Conservation (phyloP, 108 stramenopile species). For the Licmophora abbreviata region DNA sequence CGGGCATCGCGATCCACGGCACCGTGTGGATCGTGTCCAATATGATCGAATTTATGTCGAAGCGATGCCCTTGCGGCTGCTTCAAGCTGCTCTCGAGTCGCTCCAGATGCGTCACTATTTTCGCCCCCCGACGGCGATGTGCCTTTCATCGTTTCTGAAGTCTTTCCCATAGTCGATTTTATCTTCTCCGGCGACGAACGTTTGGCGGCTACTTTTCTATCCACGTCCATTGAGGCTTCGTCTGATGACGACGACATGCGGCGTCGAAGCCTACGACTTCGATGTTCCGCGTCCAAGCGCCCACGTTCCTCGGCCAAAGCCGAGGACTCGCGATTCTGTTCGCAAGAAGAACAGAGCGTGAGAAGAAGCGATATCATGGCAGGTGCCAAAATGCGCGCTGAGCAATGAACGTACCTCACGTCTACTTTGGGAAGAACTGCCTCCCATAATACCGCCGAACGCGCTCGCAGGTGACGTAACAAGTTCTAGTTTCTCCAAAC, state of each 20-base stretch:
- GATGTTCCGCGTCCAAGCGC: slow-evolving; percentile 20
- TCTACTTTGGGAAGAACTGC: slow-evolving; percentile 29
- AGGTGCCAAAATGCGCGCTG: no score
- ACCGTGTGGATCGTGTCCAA: slow-evolving; percentile 31
- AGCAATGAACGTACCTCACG: slow-evolving; percentile 21
- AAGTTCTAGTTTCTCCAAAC: slow-evolving; percentile 46
- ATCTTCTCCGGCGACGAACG: neutral
- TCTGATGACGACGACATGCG: slow-evolving; percentile 7
- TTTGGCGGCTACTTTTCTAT: neutral
- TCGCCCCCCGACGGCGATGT: slow-evolving; percentile 2
- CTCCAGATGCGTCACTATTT: neutral
- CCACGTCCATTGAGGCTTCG: slow-evolving; percentile 1
- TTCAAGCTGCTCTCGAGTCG: slow-evolving; percentile 22
- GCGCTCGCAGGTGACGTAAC: slow-evolving; percentile 32
- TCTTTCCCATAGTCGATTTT: no score
- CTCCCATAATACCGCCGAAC: slow-evolving; percentile 47
- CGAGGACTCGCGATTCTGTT: slow-evolving; percentile 25
- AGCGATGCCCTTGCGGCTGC: slow-evolving; percentile 33
- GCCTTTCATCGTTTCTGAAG: neutral
- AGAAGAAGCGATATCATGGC: no score
- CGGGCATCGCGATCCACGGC: slow-evolving; percentile 11
- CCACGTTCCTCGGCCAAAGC: slow-evolving; percentile 39
- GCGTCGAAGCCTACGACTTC: slow-evolving; percentile 9
- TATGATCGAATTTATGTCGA: slow-evolving; percentile 39
- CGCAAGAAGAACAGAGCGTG: no score